These are phyloP conservation scores for Alternaria sp. DNA, from an alignment of 2,329 filamentous ascomycete species.

Conservation along the genomic window DNA sequence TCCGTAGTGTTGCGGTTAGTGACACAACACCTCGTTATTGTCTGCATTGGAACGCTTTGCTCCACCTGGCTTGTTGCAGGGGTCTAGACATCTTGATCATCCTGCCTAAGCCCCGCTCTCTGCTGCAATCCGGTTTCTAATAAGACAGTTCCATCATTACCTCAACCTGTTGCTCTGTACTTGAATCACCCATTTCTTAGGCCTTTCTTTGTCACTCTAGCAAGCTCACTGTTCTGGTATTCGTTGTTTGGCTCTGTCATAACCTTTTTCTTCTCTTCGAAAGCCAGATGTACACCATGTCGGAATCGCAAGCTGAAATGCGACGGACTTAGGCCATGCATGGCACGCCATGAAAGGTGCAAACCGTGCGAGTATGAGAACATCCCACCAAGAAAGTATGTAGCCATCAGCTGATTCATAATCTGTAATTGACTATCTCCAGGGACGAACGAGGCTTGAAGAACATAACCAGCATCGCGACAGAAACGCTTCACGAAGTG, in stretches of 20 bases:
- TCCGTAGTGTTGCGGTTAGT: too few species aligned
- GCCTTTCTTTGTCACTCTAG: too few species aligned
- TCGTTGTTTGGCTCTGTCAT: not conserved
- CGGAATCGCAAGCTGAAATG: constrained; percentile 1
- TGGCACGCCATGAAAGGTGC: not conserved
- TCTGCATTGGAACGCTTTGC: too few species aligned
- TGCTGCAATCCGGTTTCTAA: too few species aligned
- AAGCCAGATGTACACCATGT: not conserved
- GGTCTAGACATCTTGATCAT: too few species aligned
- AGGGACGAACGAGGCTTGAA: not conserved
- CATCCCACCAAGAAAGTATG: not conserved
- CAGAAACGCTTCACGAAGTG: not conserved
- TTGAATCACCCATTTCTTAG: not conserved
- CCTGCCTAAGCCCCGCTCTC: too few species aligned
- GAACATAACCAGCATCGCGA: not conserved
- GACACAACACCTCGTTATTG: too few species aligned
- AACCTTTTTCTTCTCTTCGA: not conserved
- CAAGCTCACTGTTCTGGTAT: too few species aligned
- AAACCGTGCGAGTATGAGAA: not conserved
- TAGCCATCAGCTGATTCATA: not conserved
- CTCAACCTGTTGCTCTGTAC: too few species aligned
- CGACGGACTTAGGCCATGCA: not conserved
- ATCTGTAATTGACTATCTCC: not conserved
- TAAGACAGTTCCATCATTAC: too few species aligned
- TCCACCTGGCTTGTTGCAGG: too few species aligned